Conservation (phyloP, 768 basidiomycete genomes). For the Sistotremastrum suecicum region DNA sequence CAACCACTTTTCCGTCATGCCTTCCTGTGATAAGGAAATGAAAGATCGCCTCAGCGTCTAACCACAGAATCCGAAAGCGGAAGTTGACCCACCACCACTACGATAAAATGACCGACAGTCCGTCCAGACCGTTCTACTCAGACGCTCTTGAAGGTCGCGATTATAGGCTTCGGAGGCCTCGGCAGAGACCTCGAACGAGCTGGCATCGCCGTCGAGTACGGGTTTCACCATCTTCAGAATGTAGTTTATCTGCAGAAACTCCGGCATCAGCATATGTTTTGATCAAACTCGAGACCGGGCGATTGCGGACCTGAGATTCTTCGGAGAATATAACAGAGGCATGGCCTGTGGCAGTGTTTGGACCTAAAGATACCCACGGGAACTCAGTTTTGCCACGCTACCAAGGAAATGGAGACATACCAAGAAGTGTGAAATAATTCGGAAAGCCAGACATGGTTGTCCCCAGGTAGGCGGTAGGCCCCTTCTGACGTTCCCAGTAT, state of each 20-base stretch:
- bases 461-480: constrained; percentile 39
- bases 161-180: constrained; percentile 37
- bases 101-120: constrained; percentile 43
- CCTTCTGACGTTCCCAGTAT: constrained; percentile 34
- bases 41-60: no score
- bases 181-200: constrained; percentile 34
- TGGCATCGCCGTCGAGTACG: constrained; percentile 31
- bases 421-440: constrained; percentile 34
- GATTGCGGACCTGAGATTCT: constrained; percentile 34
- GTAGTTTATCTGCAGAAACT: constrained; percentile 28
- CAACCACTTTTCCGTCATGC: constrained; percentile 24
- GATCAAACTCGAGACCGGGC: constrained; percentile 4
- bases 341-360: constrained; percentile 45
- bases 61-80: no score
- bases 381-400: not conserved
- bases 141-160: constrained; percentile 32
- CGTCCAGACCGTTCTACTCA: constrained; percentile 35
- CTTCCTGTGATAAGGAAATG: constrained; percentile 4
- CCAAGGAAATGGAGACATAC: constrained; percentile 16
- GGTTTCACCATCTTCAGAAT: constrained; percentile 38
- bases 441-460: constrained; percentile 41
- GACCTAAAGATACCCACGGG: constrained; percentile 22
- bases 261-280: not conserved
- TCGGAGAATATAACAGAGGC: constrained; percentile 41
- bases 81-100: constrained; percentile 10